Base-by-base conservation (phyloP, 345 rosid species). In the Geranium brycei region DNA sequence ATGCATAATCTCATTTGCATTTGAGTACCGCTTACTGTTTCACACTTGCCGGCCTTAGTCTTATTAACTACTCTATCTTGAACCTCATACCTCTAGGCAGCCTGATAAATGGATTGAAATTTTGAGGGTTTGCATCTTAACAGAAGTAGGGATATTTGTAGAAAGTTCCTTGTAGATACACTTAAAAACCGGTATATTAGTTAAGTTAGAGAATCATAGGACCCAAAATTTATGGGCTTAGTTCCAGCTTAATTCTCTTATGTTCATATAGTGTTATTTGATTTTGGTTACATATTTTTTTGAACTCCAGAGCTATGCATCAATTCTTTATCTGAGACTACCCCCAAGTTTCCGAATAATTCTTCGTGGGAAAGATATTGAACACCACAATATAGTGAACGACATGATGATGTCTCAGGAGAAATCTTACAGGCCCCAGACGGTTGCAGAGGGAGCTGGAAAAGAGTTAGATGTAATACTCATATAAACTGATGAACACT, bases 371-470 rank as follows among this genome's bases (percentile, higher is more conserved):
- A 80, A 69, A 71, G 98, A 89, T 77, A 80, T 92, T 31, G 93
- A 87, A 71, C 96, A 89, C 75, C 98, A 92, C 79, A 92, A 83
- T 79, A 83, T 92, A 68, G 95, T 89, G 68, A 92, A 92, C 78
- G 98, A 92, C 68, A 89, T 92, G 96, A 92, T 87, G 96, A 64
- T 83, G 71, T 82, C 91, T 8, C 81, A 83, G 78, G 81, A 80
- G 77, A 68, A 86, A 67, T 86, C 90, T 31, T 92, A 92, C 70
- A 83, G 88, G 65, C 98, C 98, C 18, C 91, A 85, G 67, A 71
- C 77, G 67, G 74, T 67, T 59, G 71, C 73, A 31, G 93, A 83
- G 57, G 91, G 89, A 68, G 61, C 65, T 8, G 64, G 51, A 2
- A 92, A 77, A 62, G 85, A 81, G 70, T 55, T 60, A 18, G 71